Evolutionary conservation across 306 rosid species (phyloP), one percentile per base, ranked within the genome.

Genomic region (Vicia villosa): DNA sequence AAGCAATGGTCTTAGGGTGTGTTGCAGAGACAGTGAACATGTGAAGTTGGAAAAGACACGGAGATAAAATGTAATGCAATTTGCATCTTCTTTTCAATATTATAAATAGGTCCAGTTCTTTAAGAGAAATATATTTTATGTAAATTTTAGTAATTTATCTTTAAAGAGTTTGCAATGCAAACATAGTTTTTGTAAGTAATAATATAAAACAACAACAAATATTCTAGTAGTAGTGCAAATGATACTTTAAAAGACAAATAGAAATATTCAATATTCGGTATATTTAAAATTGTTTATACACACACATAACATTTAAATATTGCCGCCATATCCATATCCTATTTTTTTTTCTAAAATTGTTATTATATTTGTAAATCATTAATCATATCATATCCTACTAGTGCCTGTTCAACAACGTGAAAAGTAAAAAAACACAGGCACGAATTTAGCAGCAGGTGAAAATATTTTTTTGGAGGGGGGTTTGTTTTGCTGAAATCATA

Each of bases 351-450:
- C 21, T 38, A 38, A 63, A 43, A 30, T 32, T 60, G 13, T 34
- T 19, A 72, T 60, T 19, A 72, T 60, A 72, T 46, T 46, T 72
- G 60, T 14, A 20, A 57, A 58, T 58, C 63, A 51, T 14, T 14
- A 57, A 58, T 58, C 63, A 51, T 30, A 58, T 42, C 12, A 10
- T 28, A 43, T 10, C 66, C 17, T 40, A 56, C 66, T 5, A 3
- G 5, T 38, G 58, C 3, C 65, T 36, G 22, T 6, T 8, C 55
- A 66, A 46, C 58, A 45, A 34, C 38, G 8, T 34, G 38, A 58
- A n/a, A 46, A 20, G 42, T 24, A 30, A 21, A n/a, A 57, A 14
- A 45, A 75, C n/a, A 32, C 22, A 32, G 42, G 6, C 26, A 36
- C 68, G 10, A 56, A 20, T 59, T 54, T 58, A 43, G 41, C 62